Percentiles rank a stretch among this genome's conserved stretches.
These are phyloP conservation scores for Bertia moriformis DNA, from an alignment of 2,329 filamentous ascomycete species.

Conservation along the genomic window DNA sequence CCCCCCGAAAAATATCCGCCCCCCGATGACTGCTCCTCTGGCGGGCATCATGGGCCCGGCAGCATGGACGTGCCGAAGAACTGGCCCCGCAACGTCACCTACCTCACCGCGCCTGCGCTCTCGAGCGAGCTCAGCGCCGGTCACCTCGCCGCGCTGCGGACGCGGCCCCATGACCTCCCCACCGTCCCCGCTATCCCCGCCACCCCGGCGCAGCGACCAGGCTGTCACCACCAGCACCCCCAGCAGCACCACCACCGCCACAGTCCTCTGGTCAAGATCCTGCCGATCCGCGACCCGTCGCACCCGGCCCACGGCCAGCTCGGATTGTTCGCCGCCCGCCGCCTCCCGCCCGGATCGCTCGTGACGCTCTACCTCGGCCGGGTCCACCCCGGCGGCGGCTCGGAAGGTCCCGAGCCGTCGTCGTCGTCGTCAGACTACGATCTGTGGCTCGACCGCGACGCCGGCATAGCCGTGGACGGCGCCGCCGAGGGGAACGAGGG, in stretches of 20 bases:
- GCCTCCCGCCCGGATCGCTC: slow-evolving; percentile 36
- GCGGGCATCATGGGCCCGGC: too few relatives aligned
- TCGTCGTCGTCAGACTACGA: slow-evolving; percentile 58
- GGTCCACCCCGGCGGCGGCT: slow-evolving; percentile 27
- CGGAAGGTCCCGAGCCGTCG: slow-evolving; percentile 16
- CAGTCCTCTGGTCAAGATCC: slow-evolving; percentile 39
- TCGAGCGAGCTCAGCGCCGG: slow-evolving; percentile 25
- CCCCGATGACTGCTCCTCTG: too few relatives aligned
- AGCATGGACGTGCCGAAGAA: slow-evolving; percentile 30
- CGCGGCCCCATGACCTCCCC: slow-evolving; percentile 11
- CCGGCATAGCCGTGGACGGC: slow-evolving; percentile 45
- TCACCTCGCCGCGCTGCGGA: slow-evolving; percentile 24
- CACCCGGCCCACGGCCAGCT: slow-evolving; percentile 44
- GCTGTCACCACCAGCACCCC: slow-evolving; percentile 2
- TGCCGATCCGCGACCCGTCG: slow-evolving; percentile 27
- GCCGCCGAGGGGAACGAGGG: slow-evolving; percentile 44
- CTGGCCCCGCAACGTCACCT: slow-evolving; percentile 38
- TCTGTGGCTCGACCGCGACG: slow-evolving; percentile 43
- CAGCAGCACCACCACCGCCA: slow-evolving; percentile 2
- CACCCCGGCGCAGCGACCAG: slow-evolving; percentile 2
- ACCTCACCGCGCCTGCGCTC: slow-evolving; percentile 33
- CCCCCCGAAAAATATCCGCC: too few relatives aligned
- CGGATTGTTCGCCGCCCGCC: slow-evolving; percentile 42
- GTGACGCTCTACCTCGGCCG: slow-evolving; percentile 48
- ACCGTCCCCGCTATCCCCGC: slow-evolving; percentile 14